Base-by-base conservation (phyloP, 148 eudicot species). In the Rheum nobile region DNA sequence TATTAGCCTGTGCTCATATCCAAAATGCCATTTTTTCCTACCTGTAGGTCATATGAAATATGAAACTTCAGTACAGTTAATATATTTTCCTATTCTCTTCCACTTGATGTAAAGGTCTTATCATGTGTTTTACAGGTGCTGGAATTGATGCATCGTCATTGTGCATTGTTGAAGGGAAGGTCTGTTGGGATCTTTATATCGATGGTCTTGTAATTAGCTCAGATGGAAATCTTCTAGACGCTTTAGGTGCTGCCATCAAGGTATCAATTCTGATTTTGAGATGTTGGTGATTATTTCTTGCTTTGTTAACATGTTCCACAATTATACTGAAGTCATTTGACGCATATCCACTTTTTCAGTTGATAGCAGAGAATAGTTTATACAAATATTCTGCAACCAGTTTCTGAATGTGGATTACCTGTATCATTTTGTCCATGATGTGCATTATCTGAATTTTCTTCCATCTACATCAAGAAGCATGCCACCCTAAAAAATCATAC, bases 111-210 rank as follows among this genome's bases (percentile, higher is more conserved):
- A 2, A 19, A 59, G 17, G 35, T 59, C 34, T 59, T 4, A 22
- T 4, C 13, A n/a, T 39, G 59, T 67, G 75, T 81, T 14, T 78
- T 70, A 79, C 84, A 95, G 99, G 97, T 37, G 94, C 96, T 80
- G 97, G 91, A 67, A 92, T 96, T 77, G 96, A 92, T 82, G 93
- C 85, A 74, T 86, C 92, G 13, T 90, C 94, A 75, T 85, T 96
- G 39, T 85, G 86, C 65, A 88, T 96, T 44, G 88, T 86, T 74
- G 91, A 88, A 71, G 94, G 94, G 50, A 92, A 92, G 82, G 79
- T 88, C 44, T 96, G 99, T 80, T 96, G 99, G 99, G 99, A 96
- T 85, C 90, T 92, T 59, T 96, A 96, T 72, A 89, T 92, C 26
- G 97, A 96, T 72, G 89, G 94, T 38, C 96, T 96, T 41, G 96